These are phyloP conservation scores for Cryptococcus sp. DNA, from an alignment of 1,284 basidiomycete species.

Conservation along the genomic window DNA sequence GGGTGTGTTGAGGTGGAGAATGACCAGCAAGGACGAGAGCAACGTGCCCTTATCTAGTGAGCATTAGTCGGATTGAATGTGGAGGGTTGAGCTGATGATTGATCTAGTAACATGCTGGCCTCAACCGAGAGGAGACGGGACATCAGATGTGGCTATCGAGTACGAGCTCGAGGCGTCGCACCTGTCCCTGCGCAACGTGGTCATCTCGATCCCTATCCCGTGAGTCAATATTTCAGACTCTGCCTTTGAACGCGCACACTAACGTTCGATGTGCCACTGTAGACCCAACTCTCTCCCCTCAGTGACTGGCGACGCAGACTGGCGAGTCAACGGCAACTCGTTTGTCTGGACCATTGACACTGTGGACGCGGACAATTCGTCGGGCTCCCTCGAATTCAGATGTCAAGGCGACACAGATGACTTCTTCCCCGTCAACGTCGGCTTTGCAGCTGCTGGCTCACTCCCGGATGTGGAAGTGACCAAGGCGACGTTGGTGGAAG, in stretches of 20 bases:
- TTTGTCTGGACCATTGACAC: conserved; percentile 77
- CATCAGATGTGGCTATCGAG: conserved; percentile 91
- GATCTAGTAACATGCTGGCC: conserved; percentile 91
- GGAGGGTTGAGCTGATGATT: background rate
- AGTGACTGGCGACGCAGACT: conserved; percentile 72
- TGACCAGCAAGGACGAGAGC: conserved; percentile 87
- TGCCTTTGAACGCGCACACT: conserved; percentile 4
- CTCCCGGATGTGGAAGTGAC: conserved; percentile 70
- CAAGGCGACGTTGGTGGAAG: conserved; percentile 62
- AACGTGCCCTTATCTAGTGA: conserved; percentile 85
- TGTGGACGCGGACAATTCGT: conserved; percentile 59
- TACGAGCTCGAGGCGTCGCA: conserved; percentile 90
- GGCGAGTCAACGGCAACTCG: conserved; percentile 78
- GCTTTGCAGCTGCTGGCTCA: conserved; percentile 77
- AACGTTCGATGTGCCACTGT: background rate
- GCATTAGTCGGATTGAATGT: conserved; percentile 42
- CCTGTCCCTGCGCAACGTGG: conserved; percentile 76
- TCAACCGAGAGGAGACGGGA: conserved; percentile 82
- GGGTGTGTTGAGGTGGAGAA: conserved; percentile 90
- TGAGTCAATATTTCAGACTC: conserved; percentile 54
- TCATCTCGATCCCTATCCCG: conserved; percentile 90
- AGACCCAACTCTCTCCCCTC: conserved; percentile 82
- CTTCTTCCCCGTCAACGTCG: conserved; percentile 90
- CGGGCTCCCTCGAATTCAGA: conserved; percentile 85
- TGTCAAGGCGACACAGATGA: conserved; percentile 76